Evolutionary conservation across 495 filamentous ascomycete species (phyloP).

Genomic region (Evansstolkia leycettana): DNA sequence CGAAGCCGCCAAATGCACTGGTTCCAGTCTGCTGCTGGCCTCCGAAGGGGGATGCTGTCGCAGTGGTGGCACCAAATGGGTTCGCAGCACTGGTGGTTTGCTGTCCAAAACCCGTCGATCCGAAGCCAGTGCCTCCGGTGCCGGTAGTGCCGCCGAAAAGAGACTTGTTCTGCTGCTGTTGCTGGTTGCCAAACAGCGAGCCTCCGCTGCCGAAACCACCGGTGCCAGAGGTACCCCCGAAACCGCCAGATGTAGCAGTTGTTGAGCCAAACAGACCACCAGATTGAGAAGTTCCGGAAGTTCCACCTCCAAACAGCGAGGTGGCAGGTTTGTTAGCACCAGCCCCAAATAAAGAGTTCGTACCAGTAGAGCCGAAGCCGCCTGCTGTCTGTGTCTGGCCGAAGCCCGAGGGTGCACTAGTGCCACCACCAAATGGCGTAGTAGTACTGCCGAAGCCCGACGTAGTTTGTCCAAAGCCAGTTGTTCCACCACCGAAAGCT

Average conservation of each 20-base stretch:
- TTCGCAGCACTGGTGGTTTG: slow-evolving; percentile 22
- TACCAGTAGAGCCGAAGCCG: slow-evolving; percentile 41
- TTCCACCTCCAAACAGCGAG: slow-evolving; percentile 24
- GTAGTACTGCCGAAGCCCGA: slow-evolving; percentile 40
- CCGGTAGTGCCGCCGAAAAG: slow-evolving; percentile 16
- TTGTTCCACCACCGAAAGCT: slow-evolving; percentile 20
- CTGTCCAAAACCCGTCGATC: slow-evolving; percentile 28
- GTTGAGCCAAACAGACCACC: slow-evolving; percentile 8
- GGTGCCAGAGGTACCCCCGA: slow-evolving; percentile 14
- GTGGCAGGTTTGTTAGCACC: slow-evolving; percentile 24
- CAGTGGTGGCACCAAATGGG: slow-evolving; percentile 19
- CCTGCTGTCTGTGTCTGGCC: slow-evolving; percentile 41
- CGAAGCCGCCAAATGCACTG: slow-evolving; percentile 32
- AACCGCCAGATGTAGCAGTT: slow-evolving; percentile 4
- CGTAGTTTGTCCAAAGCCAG: slow-evolving; percentile 27
- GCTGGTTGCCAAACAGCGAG: slow-evolving; percentile 24
- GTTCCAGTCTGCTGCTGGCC: slow-evolving; percentile 24
- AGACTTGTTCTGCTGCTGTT: slow-evolving; percentile 19
- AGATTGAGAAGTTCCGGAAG: slow-evolving; percentile 14
- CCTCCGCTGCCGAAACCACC: slow-evolving; percentile 24
- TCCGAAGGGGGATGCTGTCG: slow-evolving; percentile 26
- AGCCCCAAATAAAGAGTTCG: slow-evolving; percentile 31
- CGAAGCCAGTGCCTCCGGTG: slow-evolving; percentile 15
- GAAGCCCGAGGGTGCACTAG: slow-evolving; percentile 30
- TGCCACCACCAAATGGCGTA: slow-evolving; percentile 43